Evolutionary conservation across 106 monocot species (phyloP), one percentile per base, ranked within the genome.

Genomic region (Agapanthus africanus): DNA sequence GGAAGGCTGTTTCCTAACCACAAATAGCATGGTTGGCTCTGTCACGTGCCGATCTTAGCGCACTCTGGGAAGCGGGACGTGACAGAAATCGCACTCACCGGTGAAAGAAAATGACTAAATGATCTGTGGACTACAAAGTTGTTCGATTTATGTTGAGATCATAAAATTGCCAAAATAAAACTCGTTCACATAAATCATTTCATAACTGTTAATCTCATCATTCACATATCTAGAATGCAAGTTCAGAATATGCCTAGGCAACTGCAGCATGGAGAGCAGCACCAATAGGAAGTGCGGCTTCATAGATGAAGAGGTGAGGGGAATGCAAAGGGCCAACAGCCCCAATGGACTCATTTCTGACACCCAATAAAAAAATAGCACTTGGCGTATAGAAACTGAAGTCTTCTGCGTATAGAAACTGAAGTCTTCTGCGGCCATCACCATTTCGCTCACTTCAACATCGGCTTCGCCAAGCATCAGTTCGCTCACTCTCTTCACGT

Each of bases 201-300:
- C n/a, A n/a, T n/a, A n/a, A n/a, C n/a, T n/a, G n/a, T n/a, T n/a
- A n/a, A n/a, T n/a, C n/a, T n/a, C n/a, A n/a, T n/a, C n/a, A n/a
- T n/a, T n/a, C n/a, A n/a, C n/a, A n/a, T n/a, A n/a, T 57, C 56
- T 14, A 13, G 36, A 37, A 42, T 11, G 38, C 11, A 25, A 0
- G 27, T 9, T 86, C 80, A 47, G 87, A 56, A 59, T 79, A 91
- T 22, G 74, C 63, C 33, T 81, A 54, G 7, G 87, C 87, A 54
- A 91, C 87, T 2, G 67, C 78, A 46, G 87, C 74, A 59, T 91
- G 84, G 30, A 91, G 64, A 10, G 87, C 90, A 46, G 84, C 81
- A 35, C 90, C 87, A 1, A 91, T 54, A 5, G 84, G 79, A 2
- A 91, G 77, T 6, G 62, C 81, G 21, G 82, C 71, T 67, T 91